Evolutionary conservation across 148 eudicot species (phyloP), one percentile per base, ranked within the genome.

Genomic region (Drosera capensis): DNA sequence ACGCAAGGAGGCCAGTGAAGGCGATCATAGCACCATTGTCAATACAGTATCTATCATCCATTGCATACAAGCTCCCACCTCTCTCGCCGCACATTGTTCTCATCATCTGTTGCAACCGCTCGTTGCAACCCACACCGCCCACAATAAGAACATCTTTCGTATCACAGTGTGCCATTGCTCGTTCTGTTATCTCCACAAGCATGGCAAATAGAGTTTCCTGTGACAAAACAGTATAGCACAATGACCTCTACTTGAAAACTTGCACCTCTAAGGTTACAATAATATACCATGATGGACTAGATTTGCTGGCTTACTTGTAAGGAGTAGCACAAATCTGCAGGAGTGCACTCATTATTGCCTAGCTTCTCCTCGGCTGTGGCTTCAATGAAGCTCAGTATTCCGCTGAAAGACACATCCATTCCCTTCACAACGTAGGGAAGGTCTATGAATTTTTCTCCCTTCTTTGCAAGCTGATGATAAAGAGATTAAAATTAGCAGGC

Each of bases 121-220:
- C 81, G 31, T 88, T 88, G 68, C 96, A 88, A 22, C 96, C 96
- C 23, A 88, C 96, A 23, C 96, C 96, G 31, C 96, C 96, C 28
- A 88, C 96, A 64, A 88, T 83, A 25, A 88, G 79, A 43, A 88
- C 92, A 48, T 88, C 96, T 58, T 83, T 74, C 23, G 63, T 66
- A 68, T 88, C 96, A 62, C 94, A 88, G 34, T 88, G 96, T 42
- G 96, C 96, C 96, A 88, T 88, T 29, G 96, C 94, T 26, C 96
- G 68, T 63, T 88, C 96, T 14, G 96, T 88, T 16, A 88, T 88
- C 77, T 88, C 96, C 54, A 88, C 96, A 44, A 88, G 94, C 96
- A 88, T 88, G 12, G 96, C 94, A 67, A 79, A 88, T 31, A 88
- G 49, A 20, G 94, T 88, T 69, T 88, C 96, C 96, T 88, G 35